phyloP scores from a whole-genome alignment of 2,329 filamentous ascomycete species.

The Stachybotrys echinatus region DNA sequence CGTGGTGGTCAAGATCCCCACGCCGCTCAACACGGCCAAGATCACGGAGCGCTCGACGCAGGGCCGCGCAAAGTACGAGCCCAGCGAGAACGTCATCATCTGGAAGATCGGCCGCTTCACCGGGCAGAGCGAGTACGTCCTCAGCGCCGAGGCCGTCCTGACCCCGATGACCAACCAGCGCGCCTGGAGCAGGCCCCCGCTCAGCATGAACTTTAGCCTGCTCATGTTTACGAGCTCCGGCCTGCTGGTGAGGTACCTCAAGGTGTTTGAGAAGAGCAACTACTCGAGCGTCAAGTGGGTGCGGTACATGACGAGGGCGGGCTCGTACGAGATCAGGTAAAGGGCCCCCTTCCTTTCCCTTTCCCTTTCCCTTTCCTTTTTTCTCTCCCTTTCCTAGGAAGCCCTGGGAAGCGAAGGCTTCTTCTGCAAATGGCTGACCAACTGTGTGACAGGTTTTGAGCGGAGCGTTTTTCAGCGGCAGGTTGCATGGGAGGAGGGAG shows the following conservation, averaged over 20 bases:
- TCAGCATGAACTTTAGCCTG: conserved; percentile 87
- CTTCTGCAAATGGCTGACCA: conserved; percentile 17
- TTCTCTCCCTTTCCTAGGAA: not conserved
- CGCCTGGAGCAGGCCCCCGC: conserved; percentile 87
- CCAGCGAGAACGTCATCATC: conserved; percentile 94
- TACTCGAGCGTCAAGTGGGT: conserved; percentile 99
- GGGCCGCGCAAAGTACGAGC: conserved; percentile 97
- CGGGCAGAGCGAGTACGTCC: conserved; percentile 92
- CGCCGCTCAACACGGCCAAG: conserved; percentile 90
- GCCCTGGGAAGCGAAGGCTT: not conserved
- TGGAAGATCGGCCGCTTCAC: conserved; percentile 99
- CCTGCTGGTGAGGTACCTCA: conserved; percentile 85
- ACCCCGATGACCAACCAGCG: conserved; percentile 98
- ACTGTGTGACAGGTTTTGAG: conserved; percentile 8
- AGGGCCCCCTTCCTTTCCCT: conserved; percentile 12
- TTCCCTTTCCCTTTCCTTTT: not conserved
- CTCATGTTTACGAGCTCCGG: conserved; percentile 98
- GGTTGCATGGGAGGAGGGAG: not conserved
- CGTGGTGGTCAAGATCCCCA: conserved; percentile 89
- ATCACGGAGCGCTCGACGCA: conserved; percentile 91
- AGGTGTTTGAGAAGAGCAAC: conserved; percentile 99
- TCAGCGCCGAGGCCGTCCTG: conserved; percentile 87
- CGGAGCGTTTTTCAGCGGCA: conserved; percentile 4
- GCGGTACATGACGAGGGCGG: conserved; percentile 95
- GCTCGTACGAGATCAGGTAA: conserved; percentile 93